Base-by-base conservation (phyloP, 208 protist genomes). In the Trypanosoma theileri region DNA sequence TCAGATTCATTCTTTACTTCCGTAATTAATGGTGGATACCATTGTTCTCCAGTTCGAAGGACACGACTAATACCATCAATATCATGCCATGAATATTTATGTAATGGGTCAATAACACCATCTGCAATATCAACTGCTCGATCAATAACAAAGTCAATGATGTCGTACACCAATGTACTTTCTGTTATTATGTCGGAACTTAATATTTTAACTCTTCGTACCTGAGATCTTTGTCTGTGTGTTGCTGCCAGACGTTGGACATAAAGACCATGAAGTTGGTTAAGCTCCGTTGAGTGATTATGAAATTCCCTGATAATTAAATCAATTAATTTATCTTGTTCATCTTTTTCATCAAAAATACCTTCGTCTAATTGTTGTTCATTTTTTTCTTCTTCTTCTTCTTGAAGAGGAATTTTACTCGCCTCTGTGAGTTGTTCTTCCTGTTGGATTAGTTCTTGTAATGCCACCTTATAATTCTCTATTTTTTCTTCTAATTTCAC, bases 61-160 rank as follows among this genome's bases (percentile, higher is more conserved):
- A 70, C 62, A 51, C 59, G 58, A 67, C 88, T 96, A 35, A 86
- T 73, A 10, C 91, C 91, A 55, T 96, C 86, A 45, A 96, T 83
- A 70, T 94, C 86, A 56, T 79, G 50, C 89, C 91, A 96, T 45
- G 61, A 72, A 69, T 84, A 96, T 53, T 59, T 57, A 6, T 74
- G 50, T 9, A 54, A 59, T 4, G 61, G 42, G 11, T 62, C 52
- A 55, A 84, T 66, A 24, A 75, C 66, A 14, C 80, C 80, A 57
- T 94, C 75, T 10, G 83, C 64, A 13, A 91, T 90, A 54, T 92
- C 84, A 51, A 96, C 88, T 8, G 91, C 78, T 26, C 91, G 86
- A 51, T 88, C 87, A 24, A 93, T 75, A 6, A 96, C 61, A 50
- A 96, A 96, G 19, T 76, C 75, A 51, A 96, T 68, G 50, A 96